A percentile compares a stretch with the other conserved stretches of the same genome.
phyloP scores from a whole-genome alignment of 2,329 filamentous ascomycete genomes.

The Hymenotorrendiella dingleyae region DNA sequence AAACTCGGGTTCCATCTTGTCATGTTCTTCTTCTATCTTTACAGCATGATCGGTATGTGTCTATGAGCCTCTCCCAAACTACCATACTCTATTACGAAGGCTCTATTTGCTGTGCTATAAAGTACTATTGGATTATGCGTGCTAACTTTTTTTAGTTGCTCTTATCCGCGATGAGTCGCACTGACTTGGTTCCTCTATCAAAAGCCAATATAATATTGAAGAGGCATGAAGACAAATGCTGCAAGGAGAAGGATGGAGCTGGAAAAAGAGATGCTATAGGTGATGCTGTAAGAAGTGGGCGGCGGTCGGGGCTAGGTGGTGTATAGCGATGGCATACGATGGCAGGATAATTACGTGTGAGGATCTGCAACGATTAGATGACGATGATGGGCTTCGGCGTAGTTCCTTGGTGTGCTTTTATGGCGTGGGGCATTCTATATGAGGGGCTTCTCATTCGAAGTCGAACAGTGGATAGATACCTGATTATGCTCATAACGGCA shows the following conservation, averaged over 20 bases:
- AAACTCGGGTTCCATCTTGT: constrained; percentile 97
- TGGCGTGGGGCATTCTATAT: constrained; percentile 13
- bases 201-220: constrained; percentile 19
- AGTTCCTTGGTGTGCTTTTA: constrained; percentile 16
- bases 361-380: constrained; percentile 22
- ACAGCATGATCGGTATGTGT: constrained; percentile 43
- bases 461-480: constrained; percentile 24
- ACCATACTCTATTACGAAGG: no score
- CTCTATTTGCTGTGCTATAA: not conserved
- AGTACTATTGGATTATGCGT: no score
- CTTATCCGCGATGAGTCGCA: constrained; percentile 91
- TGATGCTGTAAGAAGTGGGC: no score
- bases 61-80: not conserved
- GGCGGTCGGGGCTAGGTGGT: no score
- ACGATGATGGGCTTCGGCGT: constrained; percentile 16
- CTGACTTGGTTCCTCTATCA: constrained; percentile 43
- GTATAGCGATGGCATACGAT: constrained; percentile 10
- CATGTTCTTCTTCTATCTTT: constrained; percentile 99
- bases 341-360: constrained; percentile 22
- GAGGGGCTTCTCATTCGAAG: constrained; percentile 13
- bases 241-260: no score
- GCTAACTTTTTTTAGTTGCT: constrained; percentile 50
- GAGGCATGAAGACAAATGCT: constrained; percentile 16
- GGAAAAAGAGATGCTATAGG: no score
- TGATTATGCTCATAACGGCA: constrained; percentile 18